These are phyloP conservation scores for Lodderomyces parapsilosis DNA, from an alignment of 1,139 yeast genomes.

Conservation along the genomic window DNA sequence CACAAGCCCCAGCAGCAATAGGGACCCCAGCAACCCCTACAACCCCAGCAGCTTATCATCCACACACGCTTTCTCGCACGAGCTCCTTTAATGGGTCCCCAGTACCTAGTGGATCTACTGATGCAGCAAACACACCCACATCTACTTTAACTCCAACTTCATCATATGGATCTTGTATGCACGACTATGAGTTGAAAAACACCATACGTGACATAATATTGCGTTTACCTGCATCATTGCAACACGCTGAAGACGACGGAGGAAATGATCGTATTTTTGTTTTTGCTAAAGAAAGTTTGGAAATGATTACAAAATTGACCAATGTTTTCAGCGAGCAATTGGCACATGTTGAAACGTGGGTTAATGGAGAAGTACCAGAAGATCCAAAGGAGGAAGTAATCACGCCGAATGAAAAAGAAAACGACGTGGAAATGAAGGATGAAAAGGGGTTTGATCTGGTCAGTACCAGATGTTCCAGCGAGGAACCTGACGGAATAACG, in stretches of 20 bases:
- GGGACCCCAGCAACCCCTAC: neutral
- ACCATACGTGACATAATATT: constrained; percentile 80
- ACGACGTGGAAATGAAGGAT: constrained; percentile 11
- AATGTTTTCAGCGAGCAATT: constrained; percentile 81
- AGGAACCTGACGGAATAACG: constrained; percentile 14
- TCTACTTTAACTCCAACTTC: constrained; percentile 13
- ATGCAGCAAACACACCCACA: constrained; percentile 13
- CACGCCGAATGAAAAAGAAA: constrained; percentile 3
- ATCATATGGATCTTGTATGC: constrained; percentile 14
- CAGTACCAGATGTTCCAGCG: constrained; percentile 12
- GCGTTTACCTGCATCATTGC: constrained; percentile 56
- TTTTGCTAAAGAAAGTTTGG: constrained; percentile 85
- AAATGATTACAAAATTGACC: constrained; percentile 81
- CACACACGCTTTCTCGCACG: neutral
- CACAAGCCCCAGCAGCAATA: neutral
- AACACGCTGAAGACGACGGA: constrained; percentile 17
- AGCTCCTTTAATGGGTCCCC: neutral
- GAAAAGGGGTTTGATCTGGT: constrained; percentile 5
- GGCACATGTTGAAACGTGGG: constrained; percentile 84
- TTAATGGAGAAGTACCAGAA: constrained; percentile 40
- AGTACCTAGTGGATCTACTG: neutral
- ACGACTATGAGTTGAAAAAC: constrained; percentile 44
- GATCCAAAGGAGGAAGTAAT: constrained; percentile 3
- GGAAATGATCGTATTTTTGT: constrained; percentile 66
- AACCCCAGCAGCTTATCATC: neutral